Evolutionary conservation across 2,329 filamentous ascomycete genomes (phyloP), one percentile per base, ranked within the genome.

Genomic region (Eutypa lata): DNA sequence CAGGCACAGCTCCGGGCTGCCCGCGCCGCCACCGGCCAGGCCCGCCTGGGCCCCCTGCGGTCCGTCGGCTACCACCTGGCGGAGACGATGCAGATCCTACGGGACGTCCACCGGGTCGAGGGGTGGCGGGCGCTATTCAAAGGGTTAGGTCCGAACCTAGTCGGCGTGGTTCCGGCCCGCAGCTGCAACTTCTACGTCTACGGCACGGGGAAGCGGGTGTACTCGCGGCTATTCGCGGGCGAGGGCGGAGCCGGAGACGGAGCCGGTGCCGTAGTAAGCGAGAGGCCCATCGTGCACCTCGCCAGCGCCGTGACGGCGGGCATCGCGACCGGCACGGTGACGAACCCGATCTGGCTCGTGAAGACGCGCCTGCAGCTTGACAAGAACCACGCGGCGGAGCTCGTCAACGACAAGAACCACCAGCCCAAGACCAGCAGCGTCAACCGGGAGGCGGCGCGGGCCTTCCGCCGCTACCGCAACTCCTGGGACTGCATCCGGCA

Each of bases 171-270:
- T 8, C 92, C 92, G 1, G 92, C 92, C 18, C 81, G 91, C 55
- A 87, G 89, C 49, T 97, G 97, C 73, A 96, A 95, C 71, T 97
- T 97, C 71, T 96, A 87, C 74, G 86, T 90, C 14, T 96, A 97
- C 68, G 91, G 91, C 48, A 97, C 96, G 68, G 88, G 91, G 60
- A 97, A 97, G 75, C 81, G 88, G 31, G 75, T 95, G 47, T 86
- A 95, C 55, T 86, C 88, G 24, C 80, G 90, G 49, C 81, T 45
- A 7, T 45, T 45, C 42, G 42, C 21, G n/a, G 21, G 13, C n/a
- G 42, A 45, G 21, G 42, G 21, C 21, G 3, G 26, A 21, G 7
- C 6, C 35, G 60, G 84, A 16, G 21, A 19, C 10, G 3, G 21
- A 13, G 6, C 5, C 35, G 61, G 84, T 87, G 47, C 68, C 85